Base-by-base conservation (phyloP, 176 grass and related monocot genomes). In the Areca catechu region DNA sequence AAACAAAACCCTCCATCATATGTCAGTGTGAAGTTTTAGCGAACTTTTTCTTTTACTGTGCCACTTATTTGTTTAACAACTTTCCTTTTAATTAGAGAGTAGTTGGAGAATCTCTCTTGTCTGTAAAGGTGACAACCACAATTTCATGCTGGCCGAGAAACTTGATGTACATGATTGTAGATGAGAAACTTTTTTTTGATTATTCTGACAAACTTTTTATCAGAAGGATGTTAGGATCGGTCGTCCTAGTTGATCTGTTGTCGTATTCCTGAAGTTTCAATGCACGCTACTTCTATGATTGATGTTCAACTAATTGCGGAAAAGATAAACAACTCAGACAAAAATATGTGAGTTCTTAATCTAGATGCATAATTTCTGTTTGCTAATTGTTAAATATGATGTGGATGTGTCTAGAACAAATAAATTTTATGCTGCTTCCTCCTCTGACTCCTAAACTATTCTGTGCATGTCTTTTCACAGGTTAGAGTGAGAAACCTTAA, bases 141-240 rank as follows among this genome's bases (percentile, higher is more conserved):
- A 57, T 96, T 96, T 68, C 91, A 96, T 68, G 86, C 91, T 52
- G 86, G 91, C 67, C 90, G 91, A 90, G 91, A 96, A 82, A 86
- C 90, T 96, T 68, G 86, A 96, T 88, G 91, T 96, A 96, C 3
- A 20, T 56, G 20, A 74, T 55, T 61, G 48, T 43, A n/a, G n/a
- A n/a, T n/a, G n/a, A n/a, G n/a, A n/a, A n/a, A n/a, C n/a, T n/a
- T n/a, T n/a, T n/a, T n/a, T n/a, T n/a, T n/a, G 4, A 50, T 61
- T 71, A 50, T 50, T 50, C 80, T 24, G 76, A 71, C 52, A 22
- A 56, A 51, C 7, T 24, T 29, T 48, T 20, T 73, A 21, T 79
- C 57, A 95, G 92, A 86, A 63, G 92, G 56, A 96, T 96, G 92
- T 68, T 96, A 79, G 92, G 92, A 79, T 90, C 92, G 92, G 92